Base-by-base conservation (phyloP, 768 basidiomycete genomes). In the Russula ochroleuca region DNA sequence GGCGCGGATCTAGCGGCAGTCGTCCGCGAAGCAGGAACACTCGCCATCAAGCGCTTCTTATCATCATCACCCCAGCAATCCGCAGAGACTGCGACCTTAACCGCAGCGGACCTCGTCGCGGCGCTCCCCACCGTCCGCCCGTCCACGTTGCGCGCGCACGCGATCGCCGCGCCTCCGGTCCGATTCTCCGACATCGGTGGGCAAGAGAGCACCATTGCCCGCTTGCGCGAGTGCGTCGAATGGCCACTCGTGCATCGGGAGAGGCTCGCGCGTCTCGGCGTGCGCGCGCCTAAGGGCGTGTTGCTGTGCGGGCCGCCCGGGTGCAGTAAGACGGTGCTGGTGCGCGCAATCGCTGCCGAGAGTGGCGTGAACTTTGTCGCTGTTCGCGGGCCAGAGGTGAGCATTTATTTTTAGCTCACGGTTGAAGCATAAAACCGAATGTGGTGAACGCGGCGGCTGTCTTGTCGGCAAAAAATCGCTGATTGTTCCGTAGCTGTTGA, bases 281-380 rank as follows among this genome's bases (percentile, higher is more conserved):
- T 95, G 13, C 81, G 81, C 52, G 89, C 96, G 3, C 94, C 96
- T 0, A 87, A 90, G 69, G 96, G 96, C 0, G 84, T 98, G 7
- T 75, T 99, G 50, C 77, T 98, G 17, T 99, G 95, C 74, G 95
- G 95, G 5, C 95, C 95, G 4, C 96, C 95, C 5, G 95, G 95
- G n/a, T 97, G 95, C 70, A 94, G 92, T 69, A 98, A 98, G 76
- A 98, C 96, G 2, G 79, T 98, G 47, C 83, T 94, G 17, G 96
- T 92, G 2, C 85, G 92, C 62, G 95, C 96, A 3, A 87, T 93
- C 72, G 95, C 95, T 17, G 90, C 86, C 33, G 95, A 97, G 74
- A 92, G 92, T 69, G 94, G 93, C 4, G 84, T 98, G 62, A 98
- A 98, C 73, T 98, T 98, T 73, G 83, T 99, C 47, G 94, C 96